Evolutionary conservation across 805 yeast species (phyloP).

Genomic region (Starmerella riodocensis): DNA sequence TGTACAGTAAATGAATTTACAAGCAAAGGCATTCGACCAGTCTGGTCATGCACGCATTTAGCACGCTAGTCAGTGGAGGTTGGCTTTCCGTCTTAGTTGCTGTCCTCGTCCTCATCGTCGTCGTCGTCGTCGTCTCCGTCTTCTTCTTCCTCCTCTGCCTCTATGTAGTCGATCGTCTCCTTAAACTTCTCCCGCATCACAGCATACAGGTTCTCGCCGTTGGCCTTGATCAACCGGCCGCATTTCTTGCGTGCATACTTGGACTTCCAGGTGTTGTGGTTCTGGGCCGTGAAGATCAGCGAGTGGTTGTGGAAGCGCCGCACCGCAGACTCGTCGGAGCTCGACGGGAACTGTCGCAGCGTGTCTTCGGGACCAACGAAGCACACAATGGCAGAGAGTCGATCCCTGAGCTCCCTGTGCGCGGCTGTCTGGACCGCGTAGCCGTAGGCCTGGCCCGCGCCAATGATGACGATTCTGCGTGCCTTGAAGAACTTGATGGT

Average conservation of each 20-base stretch:
- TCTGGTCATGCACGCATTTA: too few relatives aligned
- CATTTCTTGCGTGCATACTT: conserved; percentile 70
- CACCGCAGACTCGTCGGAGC: conserved; percentile 75
- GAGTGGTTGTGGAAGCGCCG: conserved; percentile 90
- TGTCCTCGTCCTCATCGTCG: conserved; percentile 7
- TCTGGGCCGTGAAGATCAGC: conserved; percentile 59
- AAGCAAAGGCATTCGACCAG: too few relatives aligned
- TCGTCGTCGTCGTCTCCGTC: conserved; percentile 12
- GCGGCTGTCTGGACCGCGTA: conserved; percentile 80
- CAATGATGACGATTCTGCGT: conserved; percentile 61
- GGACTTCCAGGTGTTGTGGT: conserved; percentile 79
- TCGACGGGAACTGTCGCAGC: conserved; percentile 69
- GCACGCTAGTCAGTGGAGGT: too few relatives aligned
- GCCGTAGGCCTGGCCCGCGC: conserved; percentile 79
- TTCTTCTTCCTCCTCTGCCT: conserved; percentile 15
- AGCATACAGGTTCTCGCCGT: conserved; percentile 58
- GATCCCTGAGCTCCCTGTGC: conserved; percentile 54
- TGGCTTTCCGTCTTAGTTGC: too few relatives aligned
- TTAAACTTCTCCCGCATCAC: conserved; percentile 69
- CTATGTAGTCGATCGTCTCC: conserved; percentile 71
- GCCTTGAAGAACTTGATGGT: conserved; percentile 65
- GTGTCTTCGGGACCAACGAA: conserved; percentile 49
- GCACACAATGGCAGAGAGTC: conserved; percentile 57
- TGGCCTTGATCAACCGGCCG: conserved; percentile 74
- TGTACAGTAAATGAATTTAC: too few relatives aligned